Base-by-base conservation (phyloP, 345 rosid genomes). In the Nasturtium officinale region DNA sequence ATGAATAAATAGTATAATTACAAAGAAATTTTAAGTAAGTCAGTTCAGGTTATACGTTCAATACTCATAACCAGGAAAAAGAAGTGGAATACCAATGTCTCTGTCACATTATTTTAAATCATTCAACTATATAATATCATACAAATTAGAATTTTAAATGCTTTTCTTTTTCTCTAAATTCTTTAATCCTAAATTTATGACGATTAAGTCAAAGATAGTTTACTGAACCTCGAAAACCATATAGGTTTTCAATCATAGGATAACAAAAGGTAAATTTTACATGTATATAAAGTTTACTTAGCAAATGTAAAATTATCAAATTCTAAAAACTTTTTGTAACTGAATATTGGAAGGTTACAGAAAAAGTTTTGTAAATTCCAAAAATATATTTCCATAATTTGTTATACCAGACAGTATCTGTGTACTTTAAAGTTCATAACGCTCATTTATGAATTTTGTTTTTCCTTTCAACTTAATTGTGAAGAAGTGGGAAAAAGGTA, bases 201-300 rank as follows among this genome's bases (percentile, higher is more conserved):
- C 69, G n/a, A 71, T 48, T 72, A 51, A 65, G 80, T 77, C 80
- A 72, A 77, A 77, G 64, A 51, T 51, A 17, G 73, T 77, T 68
- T 65, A 77, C 80, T 71, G 51, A 77, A 65, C 58, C 58, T 42
- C 40, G 33, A 77, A 65, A 71, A 66, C 72, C 73, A 64, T 38
- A 42, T 21, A 57, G 25, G 57, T 64, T 77, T 58, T 40, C 42
- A 52, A 52, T 61, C 15, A n/a, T 51, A 16, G 25, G 32, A 40
- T 7, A 52, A 11, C 60, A 26, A 51, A 67, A 61, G 5, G 9
- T 38, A 4, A 64, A 20, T 20, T 28, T 21, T 53, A 11, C 40
- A 15, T 7, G n/a, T n/a, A 6, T 52, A 2, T 0, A 8, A 4
- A 4, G 13, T 48, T 61, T 23, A 40, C 45, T 52, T 37, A 23